phyloP scores from a whole-genome alignment of 2,329 filamentous ascomycete species.

The Ophiostoma fasciatum region DNA sequence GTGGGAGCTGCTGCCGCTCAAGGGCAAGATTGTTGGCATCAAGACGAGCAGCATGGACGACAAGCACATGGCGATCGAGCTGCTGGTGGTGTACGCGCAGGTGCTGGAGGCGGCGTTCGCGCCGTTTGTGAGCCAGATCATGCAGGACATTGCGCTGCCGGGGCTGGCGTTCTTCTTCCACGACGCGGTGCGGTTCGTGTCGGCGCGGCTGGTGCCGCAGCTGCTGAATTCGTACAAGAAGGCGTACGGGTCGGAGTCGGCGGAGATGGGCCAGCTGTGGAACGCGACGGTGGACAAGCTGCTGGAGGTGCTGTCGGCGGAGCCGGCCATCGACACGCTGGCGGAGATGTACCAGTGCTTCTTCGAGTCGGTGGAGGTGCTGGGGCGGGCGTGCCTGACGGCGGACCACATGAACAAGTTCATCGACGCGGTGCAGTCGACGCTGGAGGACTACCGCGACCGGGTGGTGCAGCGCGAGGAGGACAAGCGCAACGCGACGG shows the following conservation, averaged over 20 bases:
- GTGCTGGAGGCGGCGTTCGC: conserved; percentile 89
- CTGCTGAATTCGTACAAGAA: conserved; percentile 90
- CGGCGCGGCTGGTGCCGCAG: conserved; percentile 86
- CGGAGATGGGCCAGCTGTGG: conserved; percentile 73
- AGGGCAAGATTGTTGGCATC: conserved; percentile 97
- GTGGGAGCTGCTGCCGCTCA: conserved; percentile 93
- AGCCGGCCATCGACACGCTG: conserved; percentile 89
- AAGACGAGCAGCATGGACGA: conserved; percentile 94
- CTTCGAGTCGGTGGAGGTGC: conserved; percentile 92
- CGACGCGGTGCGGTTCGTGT: conserved; percentile 88
- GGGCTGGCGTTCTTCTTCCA: conserved; percentile 98
- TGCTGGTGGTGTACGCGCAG: conserved; percentile 93
- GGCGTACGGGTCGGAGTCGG: conserved; percentile 66
- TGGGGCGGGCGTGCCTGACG: conserved; percentile 71
- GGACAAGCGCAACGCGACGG: conserved; percentile 56
- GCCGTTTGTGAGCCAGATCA: conserved; percentile 79
- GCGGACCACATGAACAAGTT: conserved; percentile 71
- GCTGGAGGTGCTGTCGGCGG: conserved; percentile 81
- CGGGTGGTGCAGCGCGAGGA: conserved; percentile 74
- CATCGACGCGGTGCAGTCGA: conserved; percentile 70
- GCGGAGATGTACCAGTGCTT: conserved; percentile 99
- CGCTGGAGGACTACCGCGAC: conserved; percentile 83
- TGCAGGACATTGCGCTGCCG: conserved; percentile 91
- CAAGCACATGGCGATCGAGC: conserved; percentile 98
- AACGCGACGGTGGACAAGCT: conserved; percentile 74